Evolutionary conservation across 148 eudicot species (phyloP).

Genomic region (Amaranthus hypochondriacus): DNA sequence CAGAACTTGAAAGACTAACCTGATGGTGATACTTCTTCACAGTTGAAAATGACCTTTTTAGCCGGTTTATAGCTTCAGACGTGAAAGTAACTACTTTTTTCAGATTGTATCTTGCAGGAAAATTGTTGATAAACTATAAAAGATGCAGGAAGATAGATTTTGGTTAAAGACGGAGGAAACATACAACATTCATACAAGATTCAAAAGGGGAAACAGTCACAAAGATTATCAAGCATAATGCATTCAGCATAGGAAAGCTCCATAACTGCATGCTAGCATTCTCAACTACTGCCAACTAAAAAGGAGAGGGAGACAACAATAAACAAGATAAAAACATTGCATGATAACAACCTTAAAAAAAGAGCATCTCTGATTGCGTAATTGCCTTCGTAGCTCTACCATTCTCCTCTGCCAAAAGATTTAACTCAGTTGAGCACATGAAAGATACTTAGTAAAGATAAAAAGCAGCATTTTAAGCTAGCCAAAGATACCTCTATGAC

Average conservation of each 20-base stretch:
- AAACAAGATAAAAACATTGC: background rate
- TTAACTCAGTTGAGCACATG: constrained; percentile 11
- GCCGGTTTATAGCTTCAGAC: constrained; percentile 36
- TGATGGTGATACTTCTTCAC: constrained; percentile 65
- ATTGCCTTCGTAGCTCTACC: constrained; percentile 35
- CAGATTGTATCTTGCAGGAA: constrained; percentile 22
- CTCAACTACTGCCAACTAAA: background rate
- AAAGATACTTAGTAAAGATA: background rate
- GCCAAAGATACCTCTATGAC: constrained; percentile 53
- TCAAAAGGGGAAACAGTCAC: background rate
- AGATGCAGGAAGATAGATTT: constrained; percentile 12
- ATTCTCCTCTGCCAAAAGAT: constrained; percentile 47
- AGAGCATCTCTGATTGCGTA: constrained; percentile 43
- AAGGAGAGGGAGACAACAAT: background rate
- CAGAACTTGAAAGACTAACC: constrained; percentile 33
- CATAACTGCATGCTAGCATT: background rate
- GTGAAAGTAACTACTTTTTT: constrained; percentile 24
- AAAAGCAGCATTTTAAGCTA: constrained; percentile 12
- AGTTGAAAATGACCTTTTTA: constrained; percentile 35
- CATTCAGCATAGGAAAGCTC: background rate
- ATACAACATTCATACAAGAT: background rate
- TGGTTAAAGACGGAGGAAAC: background rate
- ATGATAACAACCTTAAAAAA: constrained; percentile 52
- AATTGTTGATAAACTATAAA: constrained; percentile 42
- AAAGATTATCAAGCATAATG: background rate